These are phyloP conservation scores for Bipolaris cookei DNA, from an alignment of 2,329 filamentous ascomycete species.

Conservation along the genomic window DNA sequence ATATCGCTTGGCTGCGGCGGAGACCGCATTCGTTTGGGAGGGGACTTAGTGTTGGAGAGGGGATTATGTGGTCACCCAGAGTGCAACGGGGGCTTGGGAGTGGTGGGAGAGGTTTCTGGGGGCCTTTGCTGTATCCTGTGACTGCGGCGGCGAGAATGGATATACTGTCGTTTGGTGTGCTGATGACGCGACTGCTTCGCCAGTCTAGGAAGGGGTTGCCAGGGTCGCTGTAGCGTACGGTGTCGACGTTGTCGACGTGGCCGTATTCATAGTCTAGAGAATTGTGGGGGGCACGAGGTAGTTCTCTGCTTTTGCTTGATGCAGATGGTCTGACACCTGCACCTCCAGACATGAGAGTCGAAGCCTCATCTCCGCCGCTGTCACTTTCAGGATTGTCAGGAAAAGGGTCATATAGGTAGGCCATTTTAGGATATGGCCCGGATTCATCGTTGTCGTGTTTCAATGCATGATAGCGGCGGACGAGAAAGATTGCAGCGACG, in stretches of 20 bases:
- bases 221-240: constrained; percentile 19
- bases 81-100: not conserved
- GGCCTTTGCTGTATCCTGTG: constrained; percentile 15
- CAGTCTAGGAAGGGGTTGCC: constrained; percentile 13
- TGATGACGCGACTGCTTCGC: constrained; percentile 12
- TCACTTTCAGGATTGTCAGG: constrained; percentile 9
- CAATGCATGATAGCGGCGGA: constrained; percentile 37
- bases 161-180: constrained; percentile 13
- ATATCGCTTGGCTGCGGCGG: constrained; percentile 11
- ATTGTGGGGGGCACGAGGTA: constrained; percentile 9
- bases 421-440: constrained; percentile 41
- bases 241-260: constrained; percentile 9
- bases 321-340: constrained; percentile 12
- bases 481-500: constrained; percentile 42
- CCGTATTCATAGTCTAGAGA: constrained; percentile 8
- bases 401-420: constrained; percentile 45
- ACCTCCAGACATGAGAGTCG: constrained; percentile 34
- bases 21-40: constrained; percentile 17
- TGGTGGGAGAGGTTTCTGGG: constrained; percentile 12
- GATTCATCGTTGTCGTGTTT: constrained; percentile 28
- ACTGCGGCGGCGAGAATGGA: constrained; percentile 27
- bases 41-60: constrained; percentile 31
- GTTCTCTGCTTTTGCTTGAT: not conserved
- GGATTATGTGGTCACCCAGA: constrained; percentile 23
- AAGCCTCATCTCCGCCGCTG: constrained; percentile 22